Percentiles rank a stretch among this genome's conserved stretches.
These are phyloP conservation scores for Mixia osmundae DNA, from an alignment of 1,284 basidiomycete genomes.

Conservation along the genomic window DNA sequence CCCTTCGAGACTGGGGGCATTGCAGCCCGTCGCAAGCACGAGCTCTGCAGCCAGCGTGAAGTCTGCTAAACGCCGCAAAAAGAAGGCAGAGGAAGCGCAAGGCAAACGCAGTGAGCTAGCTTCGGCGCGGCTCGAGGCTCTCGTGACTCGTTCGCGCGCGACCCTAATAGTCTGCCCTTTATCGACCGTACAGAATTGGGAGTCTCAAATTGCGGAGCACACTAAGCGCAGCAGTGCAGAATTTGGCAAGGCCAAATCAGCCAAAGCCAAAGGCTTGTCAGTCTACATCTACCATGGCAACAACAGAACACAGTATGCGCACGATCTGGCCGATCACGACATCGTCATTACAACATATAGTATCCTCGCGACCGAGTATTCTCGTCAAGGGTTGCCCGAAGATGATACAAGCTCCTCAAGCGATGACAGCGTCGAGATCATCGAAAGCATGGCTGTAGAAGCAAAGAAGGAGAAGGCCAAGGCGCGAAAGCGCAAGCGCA, in stretches of 20 bases:
- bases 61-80: constrained; percentile 22
- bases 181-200: constrained; percentile 94
- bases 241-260: constrained; percentile 11
- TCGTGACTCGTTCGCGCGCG: constrained; percentile 58
- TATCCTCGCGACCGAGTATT: constrained; percentile 82
- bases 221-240: constrained; percentile 48
- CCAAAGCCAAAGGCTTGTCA: constrained; percentile 26
- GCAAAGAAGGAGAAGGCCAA: constrained; percentile 25
- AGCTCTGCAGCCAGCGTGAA: constrained; percentile 1
- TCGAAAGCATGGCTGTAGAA: constrained; percentile 23
- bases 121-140: constrained; percentile 36
- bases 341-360: constrained; percentile 94
- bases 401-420: no score
- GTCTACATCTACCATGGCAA: constrained; percentile 95
- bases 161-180: constrained; percentile 93
- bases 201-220: constrained; percentile 91
- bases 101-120: constrained; percentile 34
- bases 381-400: constrained; percentile 37
- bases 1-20: not conserved
- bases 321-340: constrained; percentile 75
- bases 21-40: constrained; percentile 9
- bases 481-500: constrained; percentile 26
- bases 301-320: constrained; percentile 56
- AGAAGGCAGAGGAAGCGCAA: constrained; percentile 30
- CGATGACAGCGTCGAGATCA: constrained; percentile 22